Base-by-base conservation (phyloP, 2,329 filamentous ascomycete genomes). In the Thelonectria olida region DNA sequence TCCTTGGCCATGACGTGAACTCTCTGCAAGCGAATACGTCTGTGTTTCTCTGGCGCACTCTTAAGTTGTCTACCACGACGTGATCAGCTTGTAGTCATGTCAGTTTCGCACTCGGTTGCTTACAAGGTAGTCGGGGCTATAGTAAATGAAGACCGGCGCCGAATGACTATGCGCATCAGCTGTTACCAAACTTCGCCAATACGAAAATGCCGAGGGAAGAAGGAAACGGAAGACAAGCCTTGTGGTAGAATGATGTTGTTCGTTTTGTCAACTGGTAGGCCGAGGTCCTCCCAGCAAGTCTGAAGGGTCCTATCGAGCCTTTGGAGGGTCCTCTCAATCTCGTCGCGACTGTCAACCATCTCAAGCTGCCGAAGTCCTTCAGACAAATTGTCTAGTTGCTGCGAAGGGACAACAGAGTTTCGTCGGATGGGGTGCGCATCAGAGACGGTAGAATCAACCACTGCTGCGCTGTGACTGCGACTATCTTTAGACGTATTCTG, bases 1-100 rank as follows among this genome's bases (percentile, higher is more conserved):
- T 59, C 59, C 34, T 58, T 49, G 17, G 59, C 59, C 58, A 63
- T 63, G 22, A 56, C 51, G 5, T 63, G 62, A 39, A 64, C 39
- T 8, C 52, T 50, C 23, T 61, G 48, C 2, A 63, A 57, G 1
- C 22, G 25, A 5, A 53, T 42, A 23, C 17, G 25, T 17, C 41
- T 31, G 23, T 53, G 36, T 10, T 38, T 22, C 19, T 34, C 17
- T 12, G 38, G 50, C 19, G 50, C 50, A 12, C 12, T 44, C 12
- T 41, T 15, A 5, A 53, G 17, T 1, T 42, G 6, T 53, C 50
- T 53, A 19, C 12, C 9, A 31, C 5, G 12, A 5, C 20, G 25
- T 53, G 27, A 52, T 34, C 49, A 39, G 15, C 38, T 13, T 12
- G 25, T 39, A 8, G 41, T 8, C 7, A 17, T 53, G 19, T 17